phyloP scores from a whole-genome alignment of 2,329 filamentous ascomycete species.

The Rutstroemia sp. region DNA sequence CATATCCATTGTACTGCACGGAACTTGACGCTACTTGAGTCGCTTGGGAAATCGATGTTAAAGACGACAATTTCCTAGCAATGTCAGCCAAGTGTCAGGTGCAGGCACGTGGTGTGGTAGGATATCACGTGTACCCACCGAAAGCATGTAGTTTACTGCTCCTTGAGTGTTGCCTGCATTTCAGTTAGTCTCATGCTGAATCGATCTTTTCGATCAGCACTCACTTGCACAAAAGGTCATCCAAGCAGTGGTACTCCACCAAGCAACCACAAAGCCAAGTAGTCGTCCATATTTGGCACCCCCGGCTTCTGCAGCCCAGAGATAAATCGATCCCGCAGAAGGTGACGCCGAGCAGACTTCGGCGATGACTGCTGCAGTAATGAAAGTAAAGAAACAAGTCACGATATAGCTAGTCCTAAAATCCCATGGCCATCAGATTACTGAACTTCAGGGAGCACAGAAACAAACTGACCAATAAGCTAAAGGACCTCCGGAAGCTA shows the following conservation, averaged over 20 bases:
- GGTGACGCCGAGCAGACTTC: constrained; percentile 14
- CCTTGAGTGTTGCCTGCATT: constrained; percentile 12
- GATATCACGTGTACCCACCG: constrained; percentile 8
- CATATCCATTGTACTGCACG: constrained; percentile 15
- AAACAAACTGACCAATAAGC: constrained; percentile 45
- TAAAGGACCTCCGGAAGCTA: constrained; percentile 51
- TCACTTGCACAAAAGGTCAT: constrained; percentile 13
- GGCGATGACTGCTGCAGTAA: constrained; percentile 13
- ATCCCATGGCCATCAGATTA: neutral
- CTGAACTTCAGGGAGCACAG: neutral
- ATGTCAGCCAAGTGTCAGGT: neutral
- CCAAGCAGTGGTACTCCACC: constrained; percentile 14
- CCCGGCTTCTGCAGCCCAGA: constrained; percentile 12
- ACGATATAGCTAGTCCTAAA: constrained; percentile 48
- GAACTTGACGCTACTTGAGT: constrained; percentile 10
- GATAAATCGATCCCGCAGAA: constrained; percentile 15
- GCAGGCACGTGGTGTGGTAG: neutral
- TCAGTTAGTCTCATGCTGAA: neutral
- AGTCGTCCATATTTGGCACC: constrained; percentile 12
- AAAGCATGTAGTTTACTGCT: constrained; percentile 15
- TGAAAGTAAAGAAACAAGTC: constrained; percentile 13
- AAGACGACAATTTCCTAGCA: constrained; percentile 13
- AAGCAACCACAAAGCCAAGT: constrained; percentile 12
- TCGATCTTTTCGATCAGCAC: neutral
- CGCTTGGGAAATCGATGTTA: constrained; percentile 11